Evolutionary conservation across 2,329 filamentous ascomycete genomes (phyloP), one percentile per base, ranked within the genome.

Genomic region (Arthrinium phaeospermum): DNA sequence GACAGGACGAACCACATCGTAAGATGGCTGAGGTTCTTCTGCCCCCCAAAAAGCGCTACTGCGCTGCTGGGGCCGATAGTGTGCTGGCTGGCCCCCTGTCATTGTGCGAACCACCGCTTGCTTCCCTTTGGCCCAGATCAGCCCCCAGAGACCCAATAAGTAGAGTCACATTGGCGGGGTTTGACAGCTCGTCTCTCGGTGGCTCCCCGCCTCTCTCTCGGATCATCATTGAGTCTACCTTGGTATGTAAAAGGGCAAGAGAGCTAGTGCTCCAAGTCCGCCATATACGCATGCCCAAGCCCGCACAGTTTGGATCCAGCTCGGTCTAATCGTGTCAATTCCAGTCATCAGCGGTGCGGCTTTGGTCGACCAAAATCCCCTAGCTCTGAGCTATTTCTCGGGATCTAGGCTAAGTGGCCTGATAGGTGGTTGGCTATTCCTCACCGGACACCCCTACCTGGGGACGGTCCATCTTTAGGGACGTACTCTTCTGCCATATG

Each of bases 121-220:
- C 24, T 61, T 61, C 53, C 53, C 53, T 61, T 61, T 34, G 53
- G 53, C 53, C 30, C 53, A 61, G 34, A 64, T 64, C 34, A 41
- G 57, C 57, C 57, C 34, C 57, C 37, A 4, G 57, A 37, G 57
- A n/a, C 34, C 57, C 57, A 64, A 64, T 64, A 30, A 2, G 27
- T 30, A 64, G 57, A 64, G 57, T 64, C 57, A 41, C 57, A 64
- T 64, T 64, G 34, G 57, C 57, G 57, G 57, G 57, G 57, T 64
- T 41, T 64, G 57, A 41, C 57, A 64, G 57, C 57, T 64, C 57
- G 57, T 64, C 34, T 34, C 30, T 34, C 30, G 57, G 57, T 64
- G 57, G 57, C 57, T 41, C 57, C 57, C 57, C 57, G 57, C 57
- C 34, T 64, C 53, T n/a, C 27, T 30, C 34, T 41, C 57, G 22